phyloP scores from a whole-genome alignment of 176 grass and related monocot species.

The Musa acuminata region DNA sequence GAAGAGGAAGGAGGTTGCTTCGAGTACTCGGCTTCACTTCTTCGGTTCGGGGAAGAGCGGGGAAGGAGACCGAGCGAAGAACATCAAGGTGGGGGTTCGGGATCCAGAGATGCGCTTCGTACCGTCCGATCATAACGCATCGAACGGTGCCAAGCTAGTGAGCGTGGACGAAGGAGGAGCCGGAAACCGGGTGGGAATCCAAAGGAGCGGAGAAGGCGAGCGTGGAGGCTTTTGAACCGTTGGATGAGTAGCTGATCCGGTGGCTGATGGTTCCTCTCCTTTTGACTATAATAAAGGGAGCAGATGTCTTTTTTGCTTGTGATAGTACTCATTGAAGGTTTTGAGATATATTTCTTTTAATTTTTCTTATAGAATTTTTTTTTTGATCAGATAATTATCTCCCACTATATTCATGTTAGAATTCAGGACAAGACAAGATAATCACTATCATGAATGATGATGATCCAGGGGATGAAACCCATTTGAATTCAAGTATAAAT shows the following conservation, averaged over 20 bases:
- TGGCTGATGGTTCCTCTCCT: background rate
- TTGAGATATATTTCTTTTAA: no score
- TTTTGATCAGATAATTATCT: no score
- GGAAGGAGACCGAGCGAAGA: background rate
- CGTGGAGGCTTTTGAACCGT: slow-evolving; percentile 24
- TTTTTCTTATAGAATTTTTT: no score
- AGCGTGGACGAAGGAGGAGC: slow-evolving; percentile 34
- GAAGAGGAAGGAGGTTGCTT: background rate
- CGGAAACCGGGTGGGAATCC: slow-evolving; percentile 38
- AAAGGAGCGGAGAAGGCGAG: slow-evolving; percentile 32
- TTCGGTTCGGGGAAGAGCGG: background rate
- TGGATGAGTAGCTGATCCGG: background rate
- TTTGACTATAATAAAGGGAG: no score
- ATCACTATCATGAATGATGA: no score
- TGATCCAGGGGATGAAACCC: no score
- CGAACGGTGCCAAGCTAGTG: background rate
- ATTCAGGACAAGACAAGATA: no score
- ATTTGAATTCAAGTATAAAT: no score
- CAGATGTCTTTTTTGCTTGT: no score
- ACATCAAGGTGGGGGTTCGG: background rate
- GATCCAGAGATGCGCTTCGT: slow-evolving; percentile 16
- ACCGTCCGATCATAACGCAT: slow-evolving; percentile 38
- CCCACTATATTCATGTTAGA: no score
- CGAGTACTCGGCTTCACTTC: background rate
- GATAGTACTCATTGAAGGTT: no score